phyloP scores from a whole-genome alignment of 2,329 filamentous ascomycete species.

The Cladosporium sp. region DNA sequence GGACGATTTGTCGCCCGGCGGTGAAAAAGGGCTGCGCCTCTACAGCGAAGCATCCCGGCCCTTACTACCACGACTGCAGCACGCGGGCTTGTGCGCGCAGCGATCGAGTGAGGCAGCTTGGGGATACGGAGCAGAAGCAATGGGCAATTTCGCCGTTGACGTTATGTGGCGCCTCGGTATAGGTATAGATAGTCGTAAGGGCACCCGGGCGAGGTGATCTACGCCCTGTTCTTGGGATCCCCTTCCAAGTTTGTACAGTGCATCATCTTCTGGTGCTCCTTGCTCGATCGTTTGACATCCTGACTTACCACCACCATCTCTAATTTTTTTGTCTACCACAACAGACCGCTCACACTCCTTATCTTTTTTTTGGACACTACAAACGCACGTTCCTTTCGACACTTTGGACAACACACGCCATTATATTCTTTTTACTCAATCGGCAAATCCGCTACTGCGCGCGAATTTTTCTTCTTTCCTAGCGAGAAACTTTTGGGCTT shows the following conservation, averaged over 20 bases:
- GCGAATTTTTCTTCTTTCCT: not conserved
- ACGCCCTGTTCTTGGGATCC: conserved; percentile 15
- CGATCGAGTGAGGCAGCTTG: conserved; percentile 3
- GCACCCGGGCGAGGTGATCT: conserved; percentile 12
- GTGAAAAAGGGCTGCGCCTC: conserved; percentile 8
- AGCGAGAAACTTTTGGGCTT: conserved; percentile 11
- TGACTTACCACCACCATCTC: not conserved
- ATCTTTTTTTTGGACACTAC: not conserved
- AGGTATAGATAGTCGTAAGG: conserved; percentile 16
- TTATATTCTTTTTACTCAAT: not conserved
- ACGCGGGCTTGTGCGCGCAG: not conserved
- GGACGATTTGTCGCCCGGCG: not conserved
- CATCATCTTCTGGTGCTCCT: conserved; percentile 13
- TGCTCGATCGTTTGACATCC: conserved; percentile 7
- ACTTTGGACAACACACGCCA: conserved; percentile 3
- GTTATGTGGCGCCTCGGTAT: conserved; percentile 21
- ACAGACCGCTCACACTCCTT: conserved; percentile 9
- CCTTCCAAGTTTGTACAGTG: conserved; percentile 13
- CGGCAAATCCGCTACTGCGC: not conserved
- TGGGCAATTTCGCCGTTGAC: conserved; percentile 22
- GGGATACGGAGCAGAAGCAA: conserved; percentile 6
- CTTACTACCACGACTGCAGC: conserved; percentile 1
- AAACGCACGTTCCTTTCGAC: conserved; percentile 6
- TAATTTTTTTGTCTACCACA: not conserved
- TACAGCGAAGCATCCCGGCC: conserved; percentile 4